phyloP scores from a whole-genome alignment of 164 flowering plant genomes.

The Amborella trichopoda region DNA sequence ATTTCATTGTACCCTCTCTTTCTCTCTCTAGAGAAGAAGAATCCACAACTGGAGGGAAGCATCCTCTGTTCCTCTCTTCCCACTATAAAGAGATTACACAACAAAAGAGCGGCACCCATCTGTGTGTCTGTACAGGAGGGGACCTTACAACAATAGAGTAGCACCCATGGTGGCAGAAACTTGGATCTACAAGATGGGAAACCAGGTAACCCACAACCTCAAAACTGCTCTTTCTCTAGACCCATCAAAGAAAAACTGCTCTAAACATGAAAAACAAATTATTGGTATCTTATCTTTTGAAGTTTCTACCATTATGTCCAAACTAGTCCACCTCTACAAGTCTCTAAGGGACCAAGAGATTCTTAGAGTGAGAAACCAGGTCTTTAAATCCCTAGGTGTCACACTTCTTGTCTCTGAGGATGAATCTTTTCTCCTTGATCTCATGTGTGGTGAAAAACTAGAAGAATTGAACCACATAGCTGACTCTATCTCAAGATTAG shows the following conservation, averaged over 20 bases:
- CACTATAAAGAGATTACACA: no score
- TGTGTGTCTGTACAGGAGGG: no score
- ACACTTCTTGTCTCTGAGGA: constrained; percentile 47
- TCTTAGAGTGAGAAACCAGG: constrained; percentile 40
- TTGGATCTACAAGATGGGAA: constrained; percentile 81
- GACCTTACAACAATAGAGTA: neutral
- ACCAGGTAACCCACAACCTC: constrained; percentile 82
- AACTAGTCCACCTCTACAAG: constrained; percentile 53
- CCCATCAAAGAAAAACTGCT: constrained; percentile 28
- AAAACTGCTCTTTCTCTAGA: constrained; percentile 56
- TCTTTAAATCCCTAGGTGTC: constrained; percentile 60
- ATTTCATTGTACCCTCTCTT: no score
- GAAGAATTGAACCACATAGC: constrained; percentile 71
- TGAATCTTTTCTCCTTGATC: constrained; percentile 46
- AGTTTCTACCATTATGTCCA: constrained; percentile 85
- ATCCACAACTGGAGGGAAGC: no score
- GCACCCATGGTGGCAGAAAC: constrained; percentile 80
- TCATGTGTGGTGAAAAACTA: constrained; percentile 65
- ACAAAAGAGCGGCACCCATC: no score
- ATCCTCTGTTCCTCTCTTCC: no score
- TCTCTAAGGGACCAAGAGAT: constrained; percentile 57
- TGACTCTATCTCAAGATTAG: constrained; percentile 67
- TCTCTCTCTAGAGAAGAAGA: no score
- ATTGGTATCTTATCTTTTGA: constrained; percentile 95
- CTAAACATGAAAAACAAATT: constrained; percentile 12